Base-by-base conservation (phyloP, 2,329 filamentous ascomycete species). In the Clathrospora elynae region DNA sequence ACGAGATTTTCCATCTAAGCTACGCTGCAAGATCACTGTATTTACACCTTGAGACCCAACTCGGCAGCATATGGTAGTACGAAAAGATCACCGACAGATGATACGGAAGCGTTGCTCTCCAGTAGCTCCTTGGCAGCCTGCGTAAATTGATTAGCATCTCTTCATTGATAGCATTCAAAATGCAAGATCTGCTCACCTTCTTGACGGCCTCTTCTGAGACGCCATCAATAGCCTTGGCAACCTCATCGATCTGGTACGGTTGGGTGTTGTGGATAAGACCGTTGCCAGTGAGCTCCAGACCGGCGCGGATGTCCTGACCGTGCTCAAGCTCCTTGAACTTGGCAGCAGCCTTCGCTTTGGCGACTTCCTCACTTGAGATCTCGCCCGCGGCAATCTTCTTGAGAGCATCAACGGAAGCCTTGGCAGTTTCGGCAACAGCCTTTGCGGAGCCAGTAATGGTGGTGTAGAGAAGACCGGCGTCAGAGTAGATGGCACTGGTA, bases 31-130 rank as follows among this genome's bases (percentile, higher is more conserved):
- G 36, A 48, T 41, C 40, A 51, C 51, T 59, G 56, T 74, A 75
- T 83, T 82, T 95, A 99, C 82, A 96, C 90, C 72, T 86, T 89
- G 70, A 99, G 82, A 62, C 92, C 95, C 71, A 99, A 80, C 70
- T 99, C 93, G 75, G 91, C 88, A 57, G 90, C 93, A 70, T 86
- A 99, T 44, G 93, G 93, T 69, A 99, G 84, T 64, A 86, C 81
- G 73, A 89, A 87, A 62, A 99, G 81, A 71, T 99, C 93, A 72
- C 93, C 93, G 52, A 97, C 90, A 46, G 89, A 81, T 51, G 90
- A 87, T 53, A 96, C 88, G 39, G 89, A 86, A 36, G 92, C 91
- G 81, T 91, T 97, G 73, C 84, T 84, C 58, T 91, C 87, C 55
- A 97, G 78, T 61, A 96, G 81, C 68, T 85, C 78, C 80, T 96